phyloP scores from a whole-genome alignment of 768 basidiomycete species.

The Wakefieldia striispora region DNA sequence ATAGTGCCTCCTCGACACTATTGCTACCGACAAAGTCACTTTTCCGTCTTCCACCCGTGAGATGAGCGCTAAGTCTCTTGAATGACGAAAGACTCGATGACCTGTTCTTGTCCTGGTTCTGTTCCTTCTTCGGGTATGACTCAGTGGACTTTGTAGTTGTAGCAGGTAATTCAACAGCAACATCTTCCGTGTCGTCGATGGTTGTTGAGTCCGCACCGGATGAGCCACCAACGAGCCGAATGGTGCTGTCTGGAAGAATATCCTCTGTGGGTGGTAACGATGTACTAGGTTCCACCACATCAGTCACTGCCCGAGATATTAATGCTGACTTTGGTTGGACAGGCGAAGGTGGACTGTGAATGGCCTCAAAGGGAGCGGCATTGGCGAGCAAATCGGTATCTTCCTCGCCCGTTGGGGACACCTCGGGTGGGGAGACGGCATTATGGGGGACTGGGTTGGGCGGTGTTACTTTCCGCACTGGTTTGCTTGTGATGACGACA shows the following conservation, averaged over 20 bases:
- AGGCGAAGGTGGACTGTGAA: constrained; percentile 31
- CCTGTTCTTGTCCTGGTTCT: constrained; percentile 52
- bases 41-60: constrained; percentile 39
- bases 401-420: constrained; percentile 24
- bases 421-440: constrained; percentile 17
- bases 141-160: constrained; percentile 32
- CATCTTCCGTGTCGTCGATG: constrained; percentile 32
- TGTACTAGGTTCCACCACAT: constrained; percentile 10
- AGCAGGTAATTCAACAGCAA: constrained; percentile 37
- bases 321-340: constrained; percentile 7
- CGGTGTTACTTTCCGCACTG: constrained; percentile 9
- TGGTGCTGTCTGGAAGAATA: constrained; percentile 39
- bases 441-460: constrained; percentile 10
- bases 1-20: constrained; percentile 42
- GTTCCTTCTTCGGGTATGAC: constrained; percentile 28
- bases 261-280: constrained; percentile 10
- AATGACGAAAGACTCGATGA: constrained; percentile 50
- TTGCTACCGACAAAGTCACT: constrained; percentile 43
- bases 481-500: constrained; percentile 13
- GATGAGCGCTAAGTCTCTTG: constrained; percentile 49
- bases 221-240: constrained; percentile 59
- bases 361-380: constrained; percentile 35
- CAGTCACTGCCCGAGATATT: background rate
- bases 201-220: constrained; percentile 28
- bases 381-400: constrained; percentile 53